These are phyloP conservation scores for Peterozyma toletana DNA, from an alignment of 805 yeast genomes.

Conservation along the genomic window DNA sequence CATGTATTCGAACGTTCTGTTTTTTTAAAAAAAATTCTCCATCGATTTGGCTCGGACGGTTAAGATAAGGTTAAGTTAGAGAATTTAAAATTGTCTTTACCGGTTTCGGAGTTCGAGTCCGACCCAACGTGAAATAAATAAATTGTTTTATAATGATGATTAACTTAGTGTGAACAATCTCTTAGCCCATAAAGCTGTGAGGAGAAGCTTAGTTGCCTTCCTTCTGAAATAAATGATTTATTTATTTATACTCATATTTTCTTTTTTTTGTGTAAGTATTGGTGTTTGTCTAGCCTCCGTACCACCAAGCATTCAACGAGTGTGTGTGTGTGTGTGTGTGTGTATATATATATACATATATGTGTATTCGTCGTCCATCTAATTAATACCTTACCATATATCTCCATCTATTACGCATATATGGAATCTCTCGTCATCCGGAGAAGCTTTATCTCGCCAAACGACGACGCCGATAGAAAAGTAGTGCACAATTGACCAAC, in stretches of 20 bases:
- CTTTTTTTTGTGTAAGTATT: not conserved
- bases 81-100: too few species aligned
- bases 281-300: too few species aligned
- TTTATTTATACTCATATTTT: not conserved
- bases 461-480: too few species aligned
- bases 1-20: too few species aligned
- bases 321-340: too few species aligned
- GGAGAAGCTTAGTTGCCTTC: constrained; percentile 18
- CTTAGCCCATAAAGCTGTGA: constrained; percentile 14
- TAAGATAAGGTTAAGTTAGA: not conserved
- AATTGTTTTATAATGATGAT: constrained; percentile 12
- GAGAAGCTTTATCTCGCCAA: too few species aligned
- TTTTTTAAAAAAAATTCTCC: not conserved
- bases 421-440: too few species aligned
- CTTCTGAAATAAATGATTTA: constrained; percentile 12
- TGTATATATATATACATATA: too few species aligned
- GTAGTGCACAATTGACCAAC: too few species aligned
- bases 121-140: not conserved
- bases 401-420: not conserved
- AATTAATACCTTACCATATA: not conserved
- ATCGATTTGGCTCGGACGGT: not conserved
- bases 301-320: too few species aligned
- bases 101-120: constrained; percentile 1
- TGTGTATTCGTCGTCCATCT: too few species aligned
- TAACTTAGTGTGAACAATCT: constrained; percentile 17